These are phyloP conservation scores for Lagenidium giganteum DNA, from an alignment of 352 stramenopile species.

Conservation along the genomic window DNA sequence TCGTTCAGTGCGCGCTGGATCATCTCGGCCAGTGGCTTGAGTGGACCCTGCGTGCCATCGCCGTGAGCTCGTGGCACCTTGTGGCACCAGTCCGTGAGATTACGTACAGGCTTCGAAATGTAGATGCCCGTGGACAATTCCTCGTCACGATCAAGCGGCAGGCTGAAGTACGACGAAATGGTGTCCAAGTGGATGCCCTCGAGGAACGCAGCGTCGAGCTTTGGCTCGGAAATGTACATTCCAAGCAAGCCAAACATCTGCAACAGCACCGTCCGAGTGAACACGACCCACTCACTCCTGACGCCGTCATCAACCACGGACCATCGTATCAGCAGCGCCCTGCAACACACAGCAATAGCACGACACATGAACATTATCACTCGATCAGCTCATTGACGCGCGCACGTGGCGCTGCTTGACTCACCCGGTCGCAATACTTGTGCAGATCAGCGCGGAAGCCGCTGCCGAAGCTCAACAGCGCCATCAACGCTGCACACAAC, in stretches of 20 bases:
- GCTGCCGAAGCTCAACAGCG: constrained; percentile 76
- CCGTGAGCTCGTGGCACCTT: background rate
- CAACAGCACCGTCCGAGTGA: background rate
- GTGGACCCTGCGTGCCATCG: constrained; percentile 29
- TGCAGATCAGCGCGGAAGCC: constrained; percentile 76
- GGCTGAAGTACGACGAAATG: constrained; percentile 66
- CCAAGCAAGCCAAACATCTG: constrained; percentile 80
- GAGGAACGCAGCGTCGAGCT: constrained; percentile 55
- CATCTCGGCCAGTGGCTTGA: constrained; percentile 64
- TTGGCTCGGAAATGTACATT: constrained; percentile 80
- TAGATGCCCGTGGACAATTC: constrained; percentile 73
- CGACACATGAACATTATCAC: background rate
- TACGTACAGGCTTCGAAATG: constrained; percentile 69
- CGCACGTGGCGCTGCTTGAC: no score
- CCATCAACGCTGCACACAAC: constrained; percentile 39
- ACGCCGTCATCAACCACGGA: constrained; percentile 16
- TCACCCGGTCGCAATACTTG: constrained; percentile 60
- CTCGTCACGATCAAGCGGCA: constrained; percentile 69
- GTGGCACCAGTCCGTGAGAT: background rate
- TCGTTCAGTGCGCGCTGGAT: constrained; percentile 58
- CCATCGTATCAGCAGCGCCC: constrained; percentile 75
- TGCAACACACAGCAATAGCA: constrained; percentile 3
- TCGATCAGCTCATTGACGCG: background rate
- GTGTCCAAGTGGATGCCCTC: constrained; percentile 54
- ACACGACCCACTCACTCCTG: no score